Percentiles rank a stretch among this genome's conserved stretches.
Evolutionary conservation across 2,329 filamentous ascomycete species (phyloP).

Genomic region (Rhynchosporium agropyri): DNA sequence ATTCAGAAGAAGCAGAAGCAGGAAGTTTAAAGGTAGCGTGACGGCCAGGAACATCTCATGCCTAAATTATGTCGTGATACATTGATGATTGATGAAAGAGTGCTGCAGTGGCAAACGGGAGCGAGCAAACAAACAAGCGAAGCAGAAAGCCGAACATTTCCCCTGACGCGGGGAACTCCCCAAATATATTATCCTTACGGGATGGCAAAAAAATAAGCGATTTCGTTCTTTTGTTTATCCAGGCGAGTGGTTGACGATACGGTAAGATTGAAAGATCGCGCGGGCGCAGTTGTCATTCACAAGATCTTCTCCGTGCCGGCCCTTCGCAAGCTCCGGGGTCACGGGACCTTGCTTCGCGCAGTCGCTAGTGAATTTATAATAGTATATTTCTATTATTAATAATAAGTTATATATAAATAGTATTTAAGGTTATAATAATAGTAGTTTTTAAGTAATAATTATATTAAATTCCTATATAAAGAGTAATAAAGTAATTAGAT

Average conservation of each 20-base stretch:
- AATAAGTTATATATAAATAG: too few relatives aligned
- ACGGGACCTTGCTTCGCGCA: too few relatives aligned
- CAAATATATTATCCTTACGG: background rate
- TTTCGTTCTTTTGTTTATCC: background rate
- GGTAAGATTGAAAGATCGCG: background rate
- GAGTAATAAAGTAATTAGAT: too few relatives aligned
- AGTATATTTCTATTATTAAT: too few relatives aligned
- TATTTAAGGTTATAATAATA: too few relatives aligned
- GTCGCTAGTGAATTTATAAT: too few relatives aligned
- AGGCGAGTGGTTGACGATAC: too few relatives aligned
- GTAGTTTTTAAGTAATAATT: too few relatives aligned
- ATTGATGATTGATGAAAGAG: background rate
- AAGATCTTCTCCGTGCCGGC: too few relatives aligned
- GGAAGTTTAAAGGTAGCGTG: constrained; percentile 9
- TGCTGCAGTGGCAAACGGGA: background rate
- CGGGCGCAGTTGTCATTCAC: background rate
- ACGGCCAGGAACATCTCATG: constrained; percentile 7
- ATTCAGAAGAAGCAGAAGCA: background rate
- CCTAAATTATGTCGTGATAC: constrained; percentile 2
- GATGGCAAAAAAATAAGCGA: constrained; percentile 8
- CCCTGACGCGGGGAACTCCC: background rate
- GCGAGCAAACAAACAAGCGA: background rate
- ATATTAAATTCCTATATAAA: too few relatives aligned
- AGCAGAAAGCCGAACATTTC: background rate
- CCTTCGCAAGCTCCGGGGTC: too few relatives aligned